Evolutionary conservation across 2,329 filamentous ascomycete genomes (phyloP).

Genomic region (Ascochyta lentis): DNA sequence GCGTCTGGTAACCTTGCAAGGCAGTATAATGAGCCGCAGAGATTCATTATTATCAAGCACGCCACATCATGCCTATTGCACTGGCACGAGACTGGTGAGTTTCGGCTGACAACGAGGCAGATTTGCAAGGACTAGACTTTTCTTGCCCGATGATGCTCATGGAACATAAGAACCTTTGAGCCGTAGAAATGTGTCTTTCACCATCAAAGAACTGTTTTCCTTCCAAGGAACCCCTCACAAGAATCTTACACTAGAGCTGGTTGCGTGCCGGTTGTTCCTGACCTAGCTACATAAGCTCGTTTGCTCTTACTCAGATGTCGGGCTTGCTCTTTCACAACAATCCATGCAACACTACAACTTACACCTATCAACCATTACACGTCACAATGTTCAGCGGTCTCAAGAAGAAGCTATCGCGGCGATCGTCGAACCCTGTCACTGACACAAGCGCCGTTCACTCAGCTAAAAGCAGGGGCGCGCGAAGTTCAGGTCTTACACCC

Average conservation of each 20-base stretch:
- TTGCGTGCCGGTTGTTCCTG: conserved; percentile 9
- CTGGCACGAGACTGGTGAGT: neutral
- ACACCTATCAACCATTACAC: neutral
- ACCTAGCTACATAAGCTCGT: conserved; percentile 9
- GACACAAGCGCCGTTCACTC: conserved; percentile 2
- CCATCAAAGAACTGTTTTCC: neutral
- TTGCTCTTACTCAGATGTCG: conserved; percentile 4
- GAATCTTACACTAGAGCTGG: neutral
- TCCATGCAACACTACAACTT: neutral
- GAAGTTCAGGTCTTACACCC: conserved; percentile 26
- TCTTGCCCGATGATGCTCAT: neutral
- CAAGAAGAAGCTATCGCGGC: conserved; percentile 35
- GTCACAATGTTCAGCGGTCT: conserved; percentile 29
- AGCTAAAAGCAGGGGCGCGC: conserved; percentile 13
- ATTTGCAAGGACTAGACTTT: neutral
- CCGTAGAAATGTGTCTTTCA: neutral
- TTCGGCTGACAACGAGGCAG: conserved; percentile 4
- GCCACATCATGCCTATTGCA: too few relatives aligned
- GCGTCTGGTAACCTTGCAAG: too few relatives aligned
- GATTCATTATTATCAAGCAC: too few relatives aligned
- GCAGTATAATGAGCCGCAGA: too few relatives aligned
- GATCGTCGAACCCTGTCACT: conserved; percentile 22
- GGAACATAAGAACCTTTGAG: neutral
- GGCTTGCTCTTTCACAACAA: conserved; percentile 5
- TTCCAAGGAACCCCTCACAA: neutral